phyloP scores from a whole-genome alignment of 805 yeast species.

The Pichia thaimueangensis region DNA sequence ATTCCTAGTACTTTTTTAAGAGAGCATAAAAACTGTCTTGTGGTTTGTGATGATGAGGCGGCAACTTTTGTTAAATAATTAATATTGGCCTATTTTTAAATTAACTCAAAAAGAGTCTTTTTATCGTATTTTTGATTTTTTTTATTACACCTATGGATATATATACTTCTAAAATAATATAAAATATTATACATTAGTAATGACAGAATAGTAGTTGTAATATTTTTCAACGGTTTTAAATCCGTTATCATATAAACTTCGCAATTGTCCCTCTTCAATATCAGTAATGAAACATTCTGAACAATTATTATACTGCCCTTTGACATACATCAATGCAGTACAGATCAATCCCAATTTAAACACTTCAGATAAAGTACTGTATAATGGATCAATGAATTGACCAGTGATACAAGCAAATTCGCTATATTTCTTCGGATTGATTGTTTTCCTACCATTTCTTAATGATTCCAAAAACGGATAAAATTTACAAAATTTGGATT shows the following conservation, averaged over 20 bases:
- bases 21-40: conserved; percentile 37
- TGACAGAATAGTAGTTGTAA: conserved; percentile 12
- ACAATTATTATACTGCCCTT: conserved; percentile 21
- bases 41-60: conserved; percentile 46
- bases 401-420: conserved; percentile 39
- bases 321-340: conserved; percentile 44
- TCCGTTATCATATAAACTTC: conserved; percentile 16
- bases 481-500: conserved; percentile 38
- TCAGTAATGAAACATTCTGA: conserved; percentile 9
- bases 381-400: conserved; percentile 47
- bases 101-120: too few relatives aligned
- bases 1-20: conserved; percentile 48
- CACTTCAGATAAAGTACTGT: conserved; percentile 46
- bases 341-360: conserved; percentile 53
- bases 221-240: conserved; percentile 13
- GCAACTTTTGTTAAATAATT: not conserved
- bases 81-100: too few relatives aligned
- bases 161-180: not conserved
- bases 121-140: not conserved
- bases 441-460: not conserved
- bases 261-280: conserved; percentile 10
- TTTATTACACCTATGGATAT: not conserved
- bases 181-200: not conserved
- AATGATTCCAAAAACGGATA: conserved; percentile 42
- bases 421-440: conserved; percentile 14